A percentile compares a stretch with the other conserved stretches of the same genome.
Conservation (phyloP, 1,139 yeast species). For the Kodamaea derodonti region DNA sequence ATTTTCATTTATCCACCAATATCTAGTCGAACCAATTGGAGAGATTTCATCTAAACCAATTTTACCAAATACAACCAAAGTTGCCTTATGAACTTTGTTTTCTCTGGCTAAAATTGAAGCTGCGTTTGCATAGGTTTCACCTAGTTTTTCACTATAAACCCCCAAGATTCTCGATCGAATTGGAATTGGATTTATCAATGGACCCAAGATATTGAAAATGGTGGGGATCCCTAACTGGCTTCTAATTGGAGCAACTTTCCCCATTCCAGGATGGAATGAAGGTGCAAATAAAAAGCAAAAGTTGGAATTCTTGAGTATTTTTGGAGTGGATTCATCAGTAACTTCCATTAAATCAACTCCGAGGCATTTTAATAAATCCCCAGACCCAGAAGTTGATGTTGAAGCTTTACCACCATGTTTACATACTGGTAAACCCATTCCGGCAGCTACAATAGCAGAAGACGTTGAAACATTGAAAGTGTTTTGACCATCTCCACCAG, state of each 20-base stretch:
- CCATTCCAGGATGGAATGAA: conserved; percentile 93
- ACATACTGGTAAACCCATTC: conserved; percentile 78
- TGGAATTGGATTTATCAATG: conserved; percentile 87
- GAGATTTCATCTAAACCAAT: conserved; percentile 91
- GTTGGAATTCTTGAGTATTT: conserved; percentile 49
- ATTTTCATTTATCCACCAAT: conserved; percentile 65
- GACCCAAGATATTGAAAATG: conserved; percentile 90
- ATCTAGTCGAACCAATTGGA: conserved; percentile 75
- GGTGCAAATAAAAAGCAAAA: conserved; percentile 90
- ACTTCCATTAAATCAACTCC: conserved; percentile 78
- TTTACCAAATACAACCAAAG: conserved; percentile 89
- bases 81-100: conserved; percentile 47
- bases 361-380: conserved; percentile 72
- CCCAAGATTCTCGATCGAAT: conserved; percentile 81
- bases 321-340: conserved; percentile 60
- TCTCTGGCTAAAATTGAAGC: conserved; percentile 49
- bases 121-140: conserved; percentile 80
- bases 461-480: conserved; percentile 96
- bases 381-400: conserved; percentile 89
- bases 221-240: conserved; percentile 82
- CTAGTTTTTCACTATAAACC: conserved; percentile 75
- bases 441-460: conserved; percentile 90
- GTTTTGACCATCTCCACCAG: conserved; percentile 97
- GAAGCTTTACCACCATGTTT: conserved; percentile 97
- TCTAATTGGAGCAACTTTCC: conserved; percentile 72